These are phyloP conservation scores for Fallopia convolvulus DNA, from an alignment of 148 eudicot genomes.

Conservation along the genomic window DNA sequence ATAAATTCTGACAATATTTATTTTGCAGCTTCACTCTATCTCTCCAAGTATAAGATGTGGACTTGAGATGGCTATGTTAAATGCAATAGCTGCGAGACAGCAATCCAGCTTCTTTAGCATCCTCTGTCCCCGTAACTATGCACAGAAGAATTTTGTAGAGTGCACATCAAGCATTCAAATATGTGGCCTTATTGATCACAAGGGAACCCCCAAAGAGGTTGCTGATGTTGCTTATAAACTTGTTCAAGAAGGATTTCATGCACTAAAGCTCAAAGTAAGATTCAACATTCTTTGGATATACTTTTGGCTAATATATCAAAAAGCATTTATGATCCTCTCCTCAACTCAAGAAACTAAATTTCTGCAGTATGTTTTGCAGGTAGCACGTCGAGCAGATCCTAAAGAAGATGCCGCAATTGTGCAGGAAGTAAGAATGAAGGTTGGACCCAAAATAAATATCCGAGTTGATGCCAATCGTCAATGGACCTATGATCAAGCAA, in stretches of 20 bases:
- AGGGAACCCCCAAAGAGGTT: conserved; percentile 65
- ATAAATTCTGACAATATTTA: background rate
- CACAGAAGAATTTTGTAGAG: conserved; percentile 20
- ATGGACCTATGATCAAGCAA: conserved; percentile 80
- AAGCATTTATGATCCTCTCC: background rate
- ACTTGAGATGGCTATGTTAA: conserved; percentile 87
- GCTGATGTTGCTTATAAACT: conserved; percentile 53
- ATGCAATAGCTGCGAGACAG: conserved; percentile 66
- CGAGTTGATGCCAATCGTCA: conserved; percentile 94
- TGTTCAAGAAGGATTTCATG: conserved; percentile 72
- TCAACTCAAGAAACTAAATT: background rate
- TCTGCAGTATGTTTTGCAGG: conserved; percentile 35
- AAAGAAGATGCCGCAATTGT: conserved; percentile 71
- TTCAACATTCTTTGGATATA: background rate
- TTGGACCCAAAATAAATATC: conserved; percentile 53
- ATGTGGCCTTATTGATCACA: conserved; percentile 80
- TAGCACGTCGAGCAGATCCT: conserved; percentile 78
- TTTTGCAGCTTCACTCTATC: conserved; percentile 62
- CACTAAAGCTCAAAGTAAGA: conserved; percentile 79
- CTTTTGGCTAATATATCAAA: background rate
- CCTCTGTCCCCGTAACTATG: conserved; percentile 35
- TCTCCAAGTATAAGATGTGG: conserved; percentile 94
- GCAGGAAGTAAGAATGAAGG: conserved; percentile 63
- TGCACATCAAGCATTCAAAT: conserved; percentile 44
- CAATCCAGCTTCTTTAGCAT: conserved; percentile 50